Percentiles rank a stretch among this genome's conserved stretches.
phyloP scores from a whole-genome alignment of 192 early-diverging fungal genomes.

The Thamnidium elegans region DNA sequence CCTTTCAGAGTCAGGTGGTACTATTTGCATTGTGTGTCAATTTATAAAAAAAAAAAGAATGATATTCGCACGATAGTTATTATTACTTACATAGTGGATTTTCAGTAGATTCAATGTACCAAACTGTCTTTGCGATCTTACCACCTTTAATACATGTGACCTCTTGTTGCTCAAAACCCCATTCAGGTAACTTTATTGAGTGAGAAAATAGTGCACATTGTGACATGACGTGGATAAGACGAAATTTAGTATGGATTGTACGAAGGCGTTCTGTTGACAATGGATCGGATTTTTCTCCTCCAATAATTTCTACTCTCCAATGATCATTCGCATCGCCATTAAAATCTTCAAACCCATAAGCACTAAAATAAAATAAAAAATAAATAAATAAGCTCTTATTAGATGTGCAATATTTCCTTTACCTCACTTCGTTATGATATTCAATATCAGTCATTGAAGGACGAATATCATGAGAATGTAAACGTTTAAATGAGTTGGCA shows the following conservation, averaged over 20 bases:
- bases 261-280: constrained; percentile 55
- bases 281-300: constrained; percentile 52
- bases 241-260: constrained; percentile 72
- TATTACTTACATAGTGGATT: constrained; percentile 41
- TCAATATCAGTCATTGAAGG: constrained; percentile 68
- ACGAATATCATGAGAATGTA: constrained; percentile 71
- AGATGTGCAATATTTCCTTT: not conserved
- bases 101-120: constrained; percentile 74
- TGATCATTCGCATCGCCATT: constrained; percentile 90
- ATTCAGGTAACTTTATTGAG: constrained; percentile 80
- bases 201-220: constrained; percentile 85
- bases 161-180: constrained; percentile 92
- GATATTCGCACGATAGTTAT: not conserved
- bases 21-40: not conserved
- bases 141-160: constrained; percentile 91
- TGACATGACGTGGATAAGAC: constrained; percentile 70
- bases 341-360: constrained; percentile 69
- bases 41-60: not conserved
- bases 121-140: constrained; percentile 64
- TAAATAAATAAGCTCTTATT: not conserved
- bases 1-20: constrained; percentile 31
- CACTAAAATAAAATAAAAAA: constrained; percentile 26
- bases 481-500: constrained; percentile 51
- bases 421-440: constrained; percentile 74
- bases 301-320: constrained; percentile 83